A percentile compares a stretch with the other conserved stretches of the same genome.
Evolutionary conservation across 805 yeast genomes (phyloP).

Genomic region (Lipomyces mesembrius): DNA sequence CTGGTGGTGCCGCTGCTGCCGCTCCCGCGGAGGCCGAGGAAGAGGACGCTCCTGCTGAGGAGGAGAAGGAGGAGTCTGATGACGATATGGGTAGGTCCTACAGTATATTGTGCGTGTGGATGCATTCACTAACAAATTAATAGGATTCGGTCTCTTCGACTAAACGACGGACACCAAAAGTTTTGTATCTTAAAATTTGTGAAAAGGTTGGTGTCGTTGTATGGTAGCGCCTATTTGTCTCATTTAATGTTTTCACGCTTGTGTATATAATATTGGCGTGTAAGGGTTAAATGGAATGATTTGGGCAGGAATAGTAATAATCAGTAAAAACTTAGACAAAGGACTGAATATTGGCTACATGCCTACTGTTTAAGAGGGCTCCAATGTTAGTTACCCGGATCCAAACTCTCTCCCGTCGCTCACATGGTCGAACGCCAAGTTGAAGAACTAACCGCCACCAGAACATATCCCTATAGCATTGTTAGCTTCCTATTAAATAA

Average conservation of each 20-base stretch:
- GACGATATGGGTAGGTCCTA: constrained; percentile 71
- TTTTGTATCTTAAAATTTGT: constrained; percentile 8
- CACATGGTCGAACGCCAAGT: neutral
- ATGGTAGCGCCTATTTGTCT: constrained; percentile 9
- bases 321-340: neutral
- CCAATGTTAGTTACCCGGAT: neutral
- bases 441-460: neutral
- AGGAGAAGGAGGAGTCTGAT: constrained; percentile 66
- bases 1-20: constrained; percentile 71
- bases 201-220: neutral
- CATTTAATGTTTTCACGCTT: constrained; percentile 9
- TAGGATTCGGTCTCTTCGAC: constrained; percentile 92
- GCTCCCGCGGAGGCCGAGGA: constrained; percentile 73
- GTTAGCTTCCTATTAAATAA: neutral
- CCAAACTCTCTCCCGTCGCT: neutral
- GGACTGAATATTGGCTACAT: neutral
- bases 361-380: too few relatives aligned
- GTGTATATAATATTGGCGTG: constrained; percentile 14
- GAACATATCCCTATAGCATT: neutral
- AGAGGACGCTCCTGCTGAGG: constrained; percentile 71
- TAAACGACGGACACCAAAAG: constrained; percentile 51
- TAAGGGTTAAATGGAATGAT: constrained; percentile 1
- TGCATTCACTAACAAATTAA: constrained; percentile 23
- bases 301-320: neutral
- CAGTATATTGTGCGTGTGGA: neutral